These are phyloP conservation scores for Botrytis fragariae DNA, from an alignment of 2,329 filamentous ascomycete genomes.

Conservation along the genomic window DNA sequence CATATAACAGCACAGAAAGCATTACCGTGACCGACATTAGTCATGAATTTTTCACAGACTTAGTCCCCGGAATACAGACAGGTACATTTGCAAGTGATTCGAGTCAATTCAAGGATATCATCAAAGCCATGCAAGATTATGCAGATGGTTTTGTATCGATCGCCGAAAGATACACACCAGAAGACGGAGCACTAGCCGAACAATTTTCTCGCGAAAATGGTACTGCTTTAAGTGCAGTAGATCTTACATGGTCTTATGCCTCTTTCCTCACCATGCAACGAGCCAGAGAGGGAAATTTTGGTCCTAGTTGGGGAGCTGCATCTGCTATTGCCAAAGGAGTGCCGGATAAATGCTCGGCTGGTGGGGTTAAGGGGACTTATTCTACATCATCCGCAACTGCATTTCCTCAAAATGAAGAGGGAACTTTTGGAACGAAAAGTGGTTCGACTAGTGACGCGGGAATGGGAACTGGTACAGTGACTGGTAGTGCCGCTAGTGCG, in stretches of 20 bases:
- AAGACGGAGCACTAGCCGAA: slow-evolving; percentile 62
- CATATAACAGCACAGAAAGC: slow-evolving; percentile 63
- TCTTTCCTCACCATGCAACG: slow-evolving; percentile 61
- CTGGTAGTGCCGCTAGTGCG: slow-evolving; percentile 1
- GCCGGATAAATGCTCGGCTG: slow-evolving; percentile 2
- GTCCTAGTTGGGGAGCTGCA: slow-evolving; percentile 52
- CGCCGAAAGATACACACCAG: slow-evolving; percentile 49
- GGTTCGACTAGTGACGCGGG: not conserved
- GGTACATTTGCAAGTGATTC: slow-evolving; percentile 64
- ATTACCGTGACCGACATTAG: slow-evolving; percentile 63
- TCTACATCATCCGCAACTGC: not conserved
- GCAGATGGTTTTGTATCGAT: slow-evolving; percentile 54
- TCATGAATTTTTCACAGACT: slow-evolving; percentile 67
- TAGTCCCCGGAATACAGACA: slow-evolving; percentile 54
- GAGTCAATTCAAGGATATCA: slow-evolving; percentile 48
- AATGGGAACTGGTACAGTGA: not conserved
- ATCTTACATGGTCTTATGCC: slow-evolving; percentile 72
- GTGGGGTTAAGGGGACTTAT: not conserved
- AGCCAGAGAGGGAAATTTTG: slow-evolving; percentile 53
- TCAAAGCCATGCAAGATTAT: slow-evolving; percentile 61
- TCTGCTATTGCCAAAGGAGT: slow-evolving; percentile 39
- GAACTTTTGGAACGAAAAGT: slow-evolving; percentile 4
- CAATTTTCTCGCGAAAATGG: slow-evolving; percentile 59
- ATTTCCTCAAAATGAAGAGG: slow-evolving; percentile 11
- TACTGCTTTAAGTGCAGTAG: slow-evolving; percentile 56